Conservation (phyloP, 768 basidiomycete genomes). For the Coprinopsis sp. region DNA sequence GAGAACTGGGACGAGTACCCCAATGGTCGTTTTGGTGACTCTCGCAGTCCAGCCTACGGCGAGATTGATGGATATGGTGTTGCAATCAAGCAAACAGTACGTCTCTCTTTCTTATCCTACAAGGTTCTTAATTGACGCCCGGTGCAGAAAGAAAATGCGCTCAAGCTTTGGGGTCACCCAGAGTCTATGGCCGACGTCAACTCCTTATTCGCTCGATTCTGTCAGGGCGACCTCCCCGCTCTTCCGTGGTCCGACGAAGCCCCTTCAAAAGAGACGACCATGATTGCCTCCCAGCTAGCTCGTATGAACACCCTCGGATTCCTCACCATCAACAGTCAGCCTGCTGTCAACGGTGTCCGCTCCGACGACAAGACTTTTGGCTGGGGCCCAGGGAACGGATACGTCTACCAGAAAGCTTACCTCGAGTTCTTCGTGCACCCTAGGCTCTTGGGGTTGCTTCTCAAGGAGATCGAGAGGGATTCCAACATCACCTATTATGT, state of each 20-base stretch:
- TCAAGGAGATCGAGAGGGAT: slow-evolving; percentile 81
- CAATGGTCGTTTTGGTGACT: slow-evolving; percentile 97
- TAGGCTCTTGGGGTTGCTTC: slow-evolving; percentile 62
- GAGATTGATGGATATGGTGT: slow-evolving; percentile 97
- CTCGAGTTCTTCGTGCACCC: slow-evolving; percentile 92
- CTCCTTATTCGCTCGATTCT: slow-evolving; percentile 80
- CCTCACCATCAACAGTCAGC: slow-evolving; percentile 96
- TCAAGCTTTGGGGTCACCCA: slow-evolving; percentile 87
- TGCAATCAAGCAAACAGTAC: slow-evolving; percentile 82
- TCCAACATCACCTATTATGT: slow-evolving; percentile 93
- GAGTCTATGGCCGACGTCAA: slow-evolving; percentile 59
- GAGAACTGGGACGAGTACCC: slow-evolving; percentile 99
- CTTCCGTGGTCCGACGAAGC: slow-evolving; percentile 95
- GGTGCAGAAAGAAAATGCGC: slow-evolving; percentile 75
- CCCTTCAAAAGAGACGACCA: slow-evolving; percentile 76
- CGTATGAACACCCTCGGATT: slow-evolving; percentile 89
- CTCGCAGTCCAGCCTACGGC: slow-evolving; percentile 95
- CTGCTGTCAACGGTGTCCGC: slow-evolving; percentile 84
- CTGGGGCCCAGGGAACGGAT: slow-evolving; percentile 93
- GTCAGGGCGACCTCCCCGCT: slow-evolving; percentile 61
- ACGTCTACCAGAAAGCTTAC: slow-evolving; percentile 97
- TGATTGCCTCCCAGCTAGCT: slow-evolving; percentile 75
- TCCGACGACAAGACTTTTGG: slow-evolving; percentile 85
- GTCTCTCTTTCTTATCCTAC: slow-evolving; percentile 11
- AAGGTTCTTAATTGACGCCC: slow-evolving; percentile 5